Conservation (phyloP, 169 alveolate genomes). For the Plasmodium coatneyi region DNA sequence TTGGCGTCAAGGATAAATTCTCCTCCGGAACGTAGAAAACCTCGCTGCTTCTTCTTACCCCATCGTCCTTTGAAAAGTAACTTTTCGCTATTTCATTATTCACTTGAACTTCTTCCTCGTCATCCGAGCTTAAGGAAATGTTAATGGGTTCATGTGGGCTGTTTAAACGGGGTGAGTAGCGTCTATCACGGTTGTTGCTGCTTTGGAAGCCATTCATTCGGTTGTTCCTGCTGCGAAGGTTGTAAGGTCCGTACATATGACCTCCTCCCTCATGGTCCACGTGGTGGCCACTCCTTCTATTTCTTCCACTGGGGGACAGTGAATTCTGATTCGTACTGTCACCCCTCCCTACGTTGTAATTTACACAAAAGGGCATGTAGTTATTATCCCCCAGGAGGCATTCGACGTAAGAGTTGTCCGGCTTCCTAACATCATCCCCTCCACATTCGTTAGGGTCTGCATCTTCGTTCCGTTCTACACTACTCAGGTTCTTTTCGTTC, state of each 20-base stretch:
- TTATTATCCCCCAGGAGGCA: constrained; percentile 35
- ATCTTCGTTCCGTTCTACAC: not conserved
- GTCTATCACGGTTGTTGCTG: not conserved
- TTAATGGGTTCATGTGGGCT: not conserved
- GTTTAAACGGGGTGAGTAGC: not conserved
- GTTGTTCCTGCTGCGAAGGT: not conserved
- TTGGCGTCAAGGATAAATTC: not conserved
- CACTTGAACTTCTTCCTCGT: not conserved
- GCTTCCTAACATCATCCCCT: constrained; percentile 22
- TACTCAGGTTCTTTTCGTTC: not conserved
- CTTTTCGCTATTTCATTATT: not conserved
- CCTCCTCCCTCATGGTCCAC: not conserved
- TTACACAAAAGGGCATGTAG: not conserved
- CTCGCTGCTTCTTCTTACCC: not conserved
- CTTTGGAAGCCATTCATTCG: not conserved
- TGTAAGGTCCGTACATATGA: not conserved
- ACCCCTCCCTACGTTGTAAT: not conserved
- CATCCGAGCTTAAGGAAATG: not conserved
- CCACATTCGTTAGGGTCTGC: not conserved
- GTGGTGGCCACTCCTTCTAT: not conserved
- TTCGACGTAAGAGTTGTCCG: constrained; percentile 50
- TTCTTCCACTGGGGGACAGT: not conserved
- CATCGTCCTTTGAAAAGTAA: not conserved
- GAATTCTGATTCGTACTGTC: not conserved
- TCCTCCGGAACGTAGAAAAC: not conserved